Percentiles rank a stretch among this genome's conserved stretches.
These are phyloP conservation scores for Platismatia glauca DNA, from an alignment of 495 filamentous ascomycete genomes.

Conservation along the genomic window DNA sequence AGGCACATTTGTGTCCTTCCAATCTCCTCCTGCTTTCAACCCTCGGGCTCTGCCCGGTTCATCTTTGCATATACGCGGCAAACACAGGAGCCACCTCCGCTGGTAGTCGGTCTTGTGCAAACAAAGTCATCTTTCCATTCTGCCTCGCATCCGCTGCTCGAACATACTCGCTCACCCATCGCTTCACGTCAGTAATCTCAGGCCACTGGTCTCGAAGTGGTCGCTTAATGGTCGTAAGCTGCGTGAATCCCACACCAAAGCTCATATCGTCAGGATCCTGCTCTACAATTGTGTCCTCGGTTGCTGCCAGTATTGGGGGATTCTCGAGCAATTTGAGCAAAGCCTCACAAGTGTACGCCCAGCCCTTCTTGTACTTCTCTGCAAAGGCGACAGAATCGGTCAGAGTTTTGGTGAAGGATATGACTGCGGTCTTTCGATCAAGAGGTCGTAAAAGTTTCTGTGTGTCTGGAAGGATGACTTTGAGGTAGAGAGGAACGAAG, in stretches of 20 bases:
- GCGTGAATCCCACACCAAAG: constrained; percentile 89
- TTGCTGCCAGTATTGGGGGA: constrained; percentile 61
- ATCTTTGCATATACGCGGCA: constrained; percentile 44
- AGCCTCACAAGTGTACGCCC: constrained; percentile 76
- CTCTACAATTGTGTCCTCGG: constrained; percentile 70
- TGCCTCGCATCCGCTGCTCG: constrained; percentile 50
- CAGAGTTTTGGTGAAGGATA: constrained; percentile 84
- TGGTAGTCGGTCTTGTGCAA: constrained; percentile 51
- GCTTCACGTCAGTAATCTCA: constrained; percentile 67
- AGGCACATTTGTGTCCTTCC: not conserved
- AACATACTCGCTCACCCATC: constrained; percentile 68
- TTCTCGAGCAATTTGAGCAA: constrained; percentile 82
- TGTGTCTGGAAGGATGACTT: constrained; percentile 78
- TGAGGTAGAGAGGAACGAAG: constrained; percentile 75
- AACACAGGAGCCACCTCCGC: constrained; percentile 47
- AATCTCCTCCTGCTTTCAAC: not conserved
- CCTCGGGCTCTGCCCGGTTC: too few relatives aligned
- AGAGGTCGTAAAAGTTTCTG: constrained; percentile 74
- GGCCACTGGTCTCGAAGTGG: constrained; percentile 65
- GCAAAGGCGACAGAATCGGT: constrained; percentile 74
- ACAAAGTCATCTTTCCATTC: constrained; percentile 44
- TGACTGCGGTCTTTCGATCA: constrained; percentile 87
- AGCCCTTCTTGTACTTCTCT: constrained; percentile 68
- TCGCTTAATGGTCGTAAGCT: constrained; percentile 77
- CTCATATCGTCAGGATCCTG: constrained; percentile 88